Base-by-base conservation (phyloP, 768 basidiomycete genomes). In the Suillus sp. region DNA sequence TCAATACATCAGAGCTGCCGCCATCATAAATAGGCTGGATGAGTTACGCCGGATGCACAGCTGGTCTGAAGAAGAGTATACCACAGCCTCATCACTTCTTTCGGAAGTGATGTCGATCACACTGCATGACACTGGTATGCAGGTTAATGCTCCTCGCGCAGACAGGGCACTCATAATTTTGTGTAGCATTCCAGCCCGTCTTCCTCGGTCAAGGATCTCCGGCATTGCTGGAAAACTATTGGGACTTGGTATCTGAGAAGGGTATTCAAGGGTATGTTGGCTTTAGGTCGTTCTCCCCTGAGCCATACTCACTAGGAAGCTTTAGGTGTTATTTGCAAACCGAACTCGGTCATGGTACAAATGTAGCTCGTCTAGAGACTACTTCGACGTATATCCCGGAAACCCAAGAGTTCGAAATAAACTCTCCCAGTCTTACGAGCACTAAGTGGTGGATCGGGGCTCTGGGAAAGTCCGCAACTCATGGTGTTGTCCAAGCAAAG, bases 401-500 rank as follows among this genome's bases (percentile, higher is more conserved):
- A 35, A 83, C 84, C 0, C 73, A 81, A 60, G 86, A 90, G 70
- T 92, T 93, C 66, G 88, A 90, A 47, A 85, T 93, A 42, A 81
- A 93, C 69, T 89, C 90, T 1, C 91, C 92, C 0, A 87, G 87
- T 0, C 67, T 91, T 27, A 90, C 90, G 1, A 89, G 88, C 64
- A 84, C 79, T 65, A 93, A 93, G 71, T 93, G 91, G 90, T 93
- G 91, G 92, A 84, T 90, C 60, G 91, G 91, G 9, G 87, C 80
- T 6, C 76, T 90, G 16, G 91, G 86, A 0, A 87, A 86, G 75
- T 88, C 86, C 0, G 84, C 91, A 0, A 91, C 90, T 0, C 90
- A 92, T 70, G 89, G 89, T 5, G 82, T 90, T 16, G 84, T 92
- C 0, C 90, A 92, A 72, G 91, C 92, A 4, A 87, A 88, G 71